phyloP scores from a whole-genome alignment of 1,284 basidiomycete genomes.

The Cystobasidium slooffiae region DNA sequence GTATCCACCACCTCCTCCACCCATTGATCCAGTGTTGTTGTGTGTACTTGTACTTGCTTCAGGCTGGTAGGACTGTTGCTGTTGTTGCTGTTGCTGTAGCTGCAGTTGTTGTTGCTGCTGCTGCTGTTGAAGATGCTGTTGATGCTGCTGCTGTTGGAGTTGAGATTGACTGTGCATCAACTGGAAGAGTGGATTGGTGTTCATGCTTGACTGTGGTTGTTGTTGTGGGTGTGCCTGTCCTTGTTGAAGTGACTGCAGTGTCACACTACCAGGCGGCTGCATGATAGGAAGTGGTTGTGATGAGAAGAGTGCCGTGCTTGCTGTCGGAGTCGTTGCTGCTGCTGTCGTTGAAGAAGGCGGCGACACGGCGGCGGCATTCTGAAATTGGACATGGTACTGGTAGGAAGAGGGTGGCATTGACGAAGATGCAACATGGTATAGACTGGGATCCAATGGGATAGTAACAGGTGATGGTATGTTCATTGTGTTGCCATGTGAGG shows the following conservation, averaged over 20 bases:
- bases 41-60: slow-evolving; percentile 21
- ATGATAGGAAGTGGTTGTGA: neutral
- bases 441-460: neutral
- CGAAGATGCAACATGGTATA: neutral
- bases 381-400: too few relatives aligned
- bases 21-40: neutral
- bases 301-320: slow-evolving; percentile 5
- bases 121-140: slow-evolving; percentile 9
- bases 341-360: neutral
- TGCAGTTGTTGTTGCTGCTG: neutral
- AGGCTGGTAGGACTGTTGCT: slow-evolving; percentile 4
- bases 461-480: too few relatives aligned
- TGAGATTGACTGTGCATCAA: slow-evolving; percentile 3
- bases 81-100: neutral
- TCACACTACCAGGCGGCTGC: slow-evolving; percentile 8
- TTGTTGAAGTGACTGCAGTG: slow-evolving; percentile 25
- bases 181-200: slow-evolving; percentile 11
- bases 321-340: neutral
- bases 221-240: slow-evolving; percentile 18
- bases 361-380: neutral
- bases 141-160: neutral
- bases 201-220: neutral
- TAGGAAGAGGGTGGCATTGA: neutral
- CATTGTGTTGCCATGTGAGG: too few relatives aligned
- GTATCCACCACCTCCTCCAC: slow-evolving; percentile 2